Evolutionary conservation across 495 filamentous ascomycete species (phyloP), one percentile per base, ranked within the genome.

Genomic region (Pseudoneurospora amorphoporcata): DNA sequence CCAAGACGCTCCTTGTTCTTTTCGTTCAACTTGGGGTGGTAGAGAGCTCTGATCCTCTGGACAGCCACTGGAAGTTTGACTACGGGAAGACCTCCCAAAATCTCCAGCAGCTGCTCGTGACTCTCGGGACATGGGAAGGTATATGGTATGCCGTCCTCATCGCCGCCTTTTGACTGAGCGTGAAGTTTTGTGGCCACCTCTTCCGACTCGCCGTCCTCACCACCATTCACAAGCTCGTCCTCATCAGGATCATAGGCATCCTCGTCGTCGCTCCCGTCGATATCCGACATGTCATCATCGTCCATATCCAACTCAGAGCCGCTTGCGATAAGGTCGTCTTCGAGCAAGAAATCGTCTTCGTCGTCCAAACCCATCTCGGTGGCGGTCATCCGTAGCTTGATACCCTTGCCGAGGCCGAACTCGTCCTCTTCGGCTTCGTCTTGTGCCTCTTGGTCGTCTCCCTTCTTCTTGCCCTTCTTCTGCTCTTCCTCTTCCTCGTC

Each of bases 281-380:
- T 86, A 58, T 86, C 86, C n/a, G 78, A 86, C 19, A 84, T 83
- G 61, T 82, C 84, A 68, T 88, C 82, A 10, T 84, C 81, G 72
- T 86, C 87, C 8, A 88, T 86, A 29, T 91, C 89, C 8, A 87
- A 74, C 8, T 90, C 89, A 14, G 90, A 90, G 40, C 85, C 90
- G 71, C 86, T 90, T 1, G 89, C 88, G 68, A 97, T 86, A 2
- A 97, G 86, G 69, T 97, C 90, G 71, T 95, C 92, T 72, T 97
- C 95, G 71, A 97, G 90, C 9, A 93, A 71, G 75, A 98, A 98
- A 72, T 97, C 92, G 77, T 97, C 94, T 78, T 98, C 94, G 75
- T 97, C 94, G 73, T 97, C 93, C 39, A 94, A 89, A 38, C 86
- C 82, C 35, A 89, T 77, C 73, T 88, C 85, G 16, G 81, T 79